Conservation (phyloP, 179 eudicot genomes). For the Actinidia arguta region DNA sequence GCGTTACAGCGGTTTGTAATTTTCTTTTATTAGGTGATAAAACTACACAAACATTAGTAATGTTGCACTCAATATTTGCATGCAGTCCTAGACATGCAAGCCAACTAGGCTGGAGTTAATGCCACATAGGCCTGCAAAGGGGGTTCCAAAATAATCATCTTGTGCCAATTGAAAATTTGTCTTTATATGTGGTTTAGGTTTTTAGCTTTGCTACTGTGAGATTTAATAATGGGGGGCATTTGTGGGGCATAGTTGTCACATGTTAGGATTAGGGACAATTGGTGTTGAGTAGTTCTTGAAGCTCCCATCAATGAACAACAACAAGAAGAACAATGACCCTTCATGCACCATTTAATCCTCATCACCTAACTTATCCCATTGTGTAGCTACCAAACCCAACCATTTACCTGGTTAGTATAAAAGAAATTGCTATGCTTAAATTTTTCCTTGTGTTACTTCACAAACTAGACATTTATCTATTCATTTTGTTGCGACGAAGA, state of each 20-base stretch:
- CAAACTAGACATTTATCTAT: too few relatives aligned
- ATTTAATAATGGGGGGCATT: too few relatives aligned
- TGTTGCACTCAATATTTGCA: background rate
- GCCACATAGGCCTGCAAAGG: background rate
- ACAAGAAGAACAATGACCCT: background rate
- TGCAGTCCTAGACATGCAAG: conserved; percentile 1
- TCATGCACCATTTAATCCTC: background rate
- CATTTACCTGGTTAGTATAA: background rate
- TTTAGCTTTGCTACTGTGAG: background rate
- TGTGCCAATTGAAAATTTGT: background rate
- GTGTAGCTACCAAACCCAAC: background rate
- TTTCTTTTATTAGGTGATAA: too few relatives aligned
- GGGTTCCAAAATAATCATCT: background rate
- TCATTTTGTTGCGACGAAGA: too few relatives aligned
- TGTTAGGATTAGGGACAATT: background rate
- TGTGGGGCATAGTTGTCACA: conserved; percentile 5
- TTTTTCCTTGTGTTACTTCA: too few relatives aligned
- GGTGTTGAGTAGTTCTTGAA: background rate
- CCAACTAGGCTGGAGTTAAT: conserved; percentile 7
- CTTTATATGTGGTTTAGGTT: background rate
- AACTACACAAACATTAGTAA: too few relatives aligned
- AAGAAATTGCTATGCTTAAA: too few relatives aligned
- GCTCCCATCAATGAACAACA: background rate
- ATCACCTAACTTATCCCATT: background rate
- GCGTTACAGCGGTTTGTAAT: background rate